Percentiles rank a stretch among this genome's conserved stretches.
phyloP scores from a whole-genome alignment of 345 rosid species.

The Gossypium raimondii region DNA sequence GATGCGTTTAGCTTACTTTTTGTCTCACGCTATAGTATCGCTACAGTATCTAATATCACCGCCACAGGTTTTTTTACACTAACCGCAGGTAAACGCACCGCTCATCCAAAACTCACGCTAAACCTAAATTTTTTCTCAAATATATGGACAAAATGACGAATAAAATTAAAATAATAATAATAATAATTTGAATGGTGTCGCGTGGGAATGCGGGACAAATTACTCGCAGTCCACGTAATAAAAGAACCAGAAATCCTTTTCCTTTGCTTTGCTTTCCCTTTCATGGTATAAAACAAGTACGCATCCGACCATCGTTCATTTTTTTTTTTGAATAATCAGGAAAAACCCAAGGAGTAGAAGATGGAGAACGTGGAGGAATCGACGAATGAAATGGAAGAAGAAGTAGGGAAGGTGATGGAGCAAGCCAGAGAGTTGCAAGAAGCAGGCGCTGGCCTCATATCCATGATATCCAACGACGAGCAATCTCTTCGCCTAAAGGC shows the following conservation, averaged over 20 bases:
- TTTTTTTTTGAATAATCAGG: neutral
- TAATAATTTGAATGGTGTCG: no score
- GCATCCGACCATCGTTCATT: neutral
- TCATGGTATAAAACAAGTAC: neutral
- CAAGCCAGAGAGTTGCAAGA: slow-evolving; percentile 81
- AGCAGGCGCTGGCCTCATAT: slow-evolving; percentile 49
- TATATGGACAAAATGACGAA: no score
- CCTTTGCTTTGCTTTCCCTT: neutral
- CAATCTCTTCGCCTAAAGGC: slow-evolving; percentile 67
- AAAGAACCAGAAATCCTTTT: neutral
- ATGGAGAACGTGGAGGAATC: slow-evolving; percentile 28
- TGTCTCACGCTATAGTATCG: no score
- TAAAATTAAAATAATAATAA: no score
- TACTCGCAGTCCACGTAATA: neutral
- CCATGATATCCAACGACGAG: slow-evolving; percentile 56
- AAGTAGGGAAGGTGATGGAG: slow-evolving; percentile 58
- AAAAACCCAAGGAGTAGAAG: neutral
- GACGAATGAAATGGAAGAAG: slow-evolving; percentile 46
- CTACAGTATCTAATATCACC: no score
- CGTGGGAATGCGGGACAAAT: no score
- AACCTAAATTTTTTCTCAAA: no score
- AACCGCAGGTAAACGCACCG: accelerated
- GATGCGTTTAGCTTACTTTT: no score
- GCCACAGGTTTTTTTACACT: no score
- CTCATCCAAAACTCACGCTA: no score